Percentiles rank a stretch among this genome's conserved stretches.
These are phyloP conservation scores for Podila horticola DNA, from an alignment of 192 early-diverging fungal species.

Conservation along the genomic window DNA sequence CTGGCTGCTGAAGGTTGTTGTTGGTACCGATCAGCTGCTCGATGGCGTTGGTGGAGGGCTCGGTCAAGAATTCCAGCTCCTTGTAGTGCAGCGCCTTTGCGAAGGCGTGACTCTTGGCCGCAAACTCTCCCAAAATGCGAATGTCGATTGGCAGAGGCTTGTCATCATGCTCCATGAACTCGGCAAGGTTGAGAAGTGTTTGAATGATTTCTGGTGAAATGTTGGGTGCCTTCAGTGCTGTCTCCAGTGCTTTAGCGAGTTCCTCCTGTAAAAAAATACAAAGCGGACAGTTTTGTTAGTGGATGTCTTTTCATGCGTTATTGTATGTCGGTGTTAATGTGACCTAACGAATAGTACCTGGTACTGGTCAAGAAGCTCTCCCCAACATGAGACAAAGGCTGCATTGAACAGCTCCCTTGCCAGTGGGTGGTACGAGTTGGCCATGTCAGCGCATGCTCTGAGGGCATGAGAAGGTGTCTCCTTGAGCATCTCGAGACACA, in stretches of 20 bases:
- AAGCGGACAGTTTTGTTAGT: background rate
- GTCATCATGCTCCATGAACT: slow-evolving; percentile 99
- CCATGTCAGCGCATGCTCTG: slow-evolving; percentile 88
- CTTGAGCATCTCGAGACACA: slow-evolving; percentile 91
- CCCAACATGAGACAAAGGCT: slow-evolving; percentile 97
- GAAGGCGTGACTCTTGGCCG: slow-evolving; percentile 92
- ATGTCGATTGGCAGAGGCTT: slow-evolving; percentile 95
- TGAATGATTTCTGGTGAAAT: slow-evolving; percentile 95
- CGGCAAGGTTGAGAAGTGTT: slow-evolving; percentile 91
- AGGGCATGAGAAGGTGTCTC: slow-evolving; percentile 97
- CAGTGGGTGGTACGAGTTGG: slow-evolving; percentile 80
- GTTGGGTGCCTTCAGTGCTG: slow-evolving; percentile 80
- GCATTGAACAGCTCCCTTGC: slow-evolving; percentile 95
- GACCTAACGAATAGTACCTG: slow-evolving; percentile 49
- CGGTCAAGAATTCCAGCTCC: slow-evolving; percentile 91
- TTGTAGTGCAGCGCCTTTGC: slow-evolving; percentile 99
- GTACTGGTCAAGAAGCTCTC: slow-evolving; percentile 88
- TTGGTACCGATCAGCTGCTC: slow-evolving; percentile 95
- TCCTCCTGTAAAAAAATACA: slow-evolving; percentile 74
- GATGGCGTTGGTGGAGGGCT: slow-evolving; percentile 85
- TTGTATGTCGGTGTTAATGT: too few relatives aligned
- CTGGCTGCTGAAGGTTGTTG: slow-evolving; percentile 93
- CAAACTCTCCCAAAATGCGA: slow-evolving; percentile 86
- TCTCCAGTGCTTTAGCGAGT: slow-evolving; percentile 82
- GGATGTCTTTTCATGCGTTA: too few relatives aligned